Evolutionary conservation across 2,329 filamentous ascomycete genomes (phyloP).

Genomic region (Diatrype stigma): DNA sequence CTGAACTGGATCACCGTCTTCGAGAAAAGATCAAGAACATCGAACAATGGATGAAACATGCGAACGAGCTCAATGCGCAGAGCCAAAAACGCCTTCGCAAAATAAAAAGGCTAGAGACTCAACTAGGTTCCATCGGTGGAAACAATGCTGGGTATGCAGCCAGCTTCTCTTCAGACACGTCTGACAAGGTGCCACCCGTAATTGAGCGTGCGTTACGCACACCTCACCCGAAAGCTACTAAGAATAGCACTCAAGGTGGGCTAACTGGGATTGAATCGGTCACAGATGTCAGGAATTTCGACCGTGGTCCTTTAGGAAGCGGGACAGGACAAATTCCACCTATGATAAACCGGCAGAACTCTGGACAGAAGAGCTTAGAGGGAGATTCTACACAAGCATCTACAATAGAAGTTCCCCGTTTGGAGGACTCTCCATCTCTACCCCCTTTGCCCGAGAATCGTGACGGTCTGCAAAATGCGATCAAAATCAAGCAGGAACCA

Average conservation of each 20-base stretch:
- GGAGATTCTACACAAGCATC: constrained; percentile 6
- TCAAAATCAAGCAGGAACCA: constrained; percentile 44
- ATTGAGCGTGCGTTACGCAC: constrained; percentile 4
- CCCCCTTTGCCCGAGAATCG: constrained; percentile 24
- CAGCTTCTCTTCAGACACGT: constrained; percentile 19
- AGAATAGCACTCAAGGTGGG: too few species aligned
- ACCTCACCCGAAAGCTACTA: too few species aligned
- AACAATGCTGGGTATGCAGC: constrained; percentile 9
- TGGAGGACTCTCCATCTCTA: constrained; percentile 16
- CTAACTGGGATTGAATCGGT: too few species aligned
- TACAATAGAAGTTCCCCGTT: constrained; percentile 3
- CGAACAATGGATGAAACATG: constrained; percentile 42
- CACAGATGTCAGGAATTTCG: too few species aligned
- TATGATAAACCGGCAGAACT: neutral
- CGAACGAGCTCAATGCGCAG: constrained; percentile 35
- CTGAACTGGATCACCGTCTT: constrained; percentile 31
- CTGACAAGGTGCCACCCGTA: constrained; percentile 2
- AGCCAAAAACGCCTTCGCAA: constrained; percentile 26
- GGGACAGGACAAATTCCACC: too few species aligned
- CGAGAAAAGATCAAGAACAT: constrained; percentile 38
- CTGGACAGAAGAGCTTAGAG: neutral
- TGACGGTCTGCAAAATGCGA: neutral
- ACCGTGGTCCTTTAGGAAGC: too few species aligned
- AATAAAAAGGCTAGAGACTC: constrained; percentile 39
- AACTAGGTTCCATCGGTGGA: constrained; percentile 15